Percentiles rank a stretch among this genome's conserved stretches.
phyloP scores from a whole-genome alignment of 2,329 filamentous ascomycete genomes.

The Aspergillus ustus region DNA sequence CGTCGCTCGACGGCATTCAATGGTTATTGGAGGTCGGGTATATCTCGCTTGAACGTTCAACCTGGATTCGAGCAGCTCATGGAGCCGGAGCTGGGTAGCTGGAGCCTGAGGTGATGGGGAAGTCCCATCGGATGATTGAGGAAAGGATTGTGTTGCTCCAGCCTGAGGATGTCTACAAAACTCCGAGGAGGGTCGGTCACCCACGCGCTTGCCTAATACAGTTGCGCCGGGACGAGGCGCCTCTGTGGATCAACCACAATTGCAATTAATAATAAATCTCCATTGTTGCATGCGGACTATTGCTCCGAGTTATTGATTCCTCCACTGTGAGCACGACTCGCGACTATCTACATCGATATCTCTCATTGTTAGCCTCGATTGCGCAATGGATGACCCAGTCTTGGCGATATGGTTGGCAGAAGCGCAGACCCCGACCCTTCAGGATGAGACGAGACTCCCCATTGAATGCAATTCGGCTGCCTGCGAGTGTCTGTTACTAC shows the following conservation, averaged over 20 bases:
- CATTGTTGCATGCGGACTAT: background rate
- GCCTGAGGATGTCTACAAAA: background rate
- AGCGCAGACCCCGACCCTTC: background rate
- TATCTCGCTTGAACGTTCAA: background rate
- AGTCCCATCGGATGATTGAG: background rate
- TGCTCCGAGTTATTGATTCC: background rate
- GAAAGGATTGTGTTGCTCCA: background rate
- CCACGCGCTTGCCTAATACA: background rate
- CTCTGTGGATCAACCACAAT: background rate
- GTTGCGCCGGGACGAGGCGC: background rate
- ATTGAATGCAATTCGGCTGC: background rate
- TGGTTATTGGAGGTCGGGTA: background rate
- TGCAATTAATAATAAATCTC: background rate
- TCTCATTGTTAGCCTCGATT: constrained; percentile 13
- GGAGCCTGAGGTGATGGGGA: background rate
- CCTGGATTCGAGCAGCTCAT: background rate
- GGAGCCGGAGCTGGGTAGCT: background rate
- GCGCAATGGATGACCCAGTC: constrained; percentile 11
- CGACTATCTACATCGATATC: background rate
- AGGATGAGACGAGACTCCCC: constrained; percentile 18
- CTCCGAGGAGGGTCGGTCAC: background rate
- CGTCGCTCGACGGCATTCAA: background rate
- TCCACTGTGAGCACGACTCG: background rate
- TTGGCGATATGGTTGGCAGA: background rate
- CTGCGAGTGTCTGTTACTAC: background rate